Percentiles rank a stretch among this genome's conserved stretches.
Evolutionary conservation across 2,329 filamentous ascomycete species (phyloP).

Genomic region (Diaporthe nobilis): DNA sequence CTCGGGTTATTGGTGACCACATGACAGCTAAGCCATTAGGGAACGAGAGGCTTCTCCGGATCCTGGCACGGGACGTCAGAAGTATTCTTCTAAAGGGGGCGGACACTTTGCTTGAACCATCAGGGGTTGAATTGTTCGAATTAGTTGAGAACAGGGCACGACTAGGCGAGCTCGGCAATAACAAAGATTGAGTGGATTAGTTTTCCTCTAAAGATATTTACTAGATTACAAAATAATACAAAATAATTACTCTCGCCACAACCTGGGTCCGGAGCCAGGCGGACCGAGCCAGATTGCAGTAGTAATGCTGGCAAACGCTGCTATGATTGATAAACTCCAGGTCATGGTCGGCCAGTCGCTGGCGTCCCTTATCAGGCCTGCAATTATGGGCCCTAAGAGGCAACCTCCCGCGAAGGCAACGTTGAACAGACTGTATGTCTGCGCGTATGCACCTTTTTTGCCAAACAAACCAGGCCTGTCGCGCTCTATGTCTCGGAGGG

Average conservation of each 20-base stretch:
- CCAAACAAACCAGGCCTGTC: slow-evolving; percentile 12
- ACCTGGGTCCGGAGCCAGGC: not conserved
- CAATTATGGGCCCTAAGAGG: slow-evolving; percentile 1
- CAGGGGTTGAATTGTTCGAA: not conserved
- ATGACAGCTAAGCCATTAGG: too few relatives aligned
- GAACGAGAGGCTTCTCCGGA: too few relatives aligned
- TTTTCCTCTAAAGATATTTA: too few relatives aligned
- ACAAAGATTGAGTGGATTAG: too few relatives aligned
- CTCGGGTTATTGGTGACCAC: not conserved
- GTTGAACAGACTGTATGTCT: slow-evolving; percentile 9
- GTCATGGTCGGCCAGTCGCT: slow-evolving; percentile 19
- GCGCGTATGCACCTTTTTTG: slow-evolving; percentile 22
- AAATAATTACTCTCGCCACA: not conserved
- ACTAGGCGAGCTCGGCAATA: too few relatives aligned
- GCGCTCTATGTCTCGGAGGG: slow-evolving; percentile 21
- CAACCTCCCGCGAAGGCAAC: slow-evolving; percentile 11
- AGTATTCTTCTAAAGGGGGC: too few relatives aligned
- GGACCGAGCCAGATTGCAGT: slow-evolving; percentile 1
- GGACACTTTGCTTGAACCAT: too few relatives aligned
- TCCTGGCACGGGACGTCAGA: not conserved
- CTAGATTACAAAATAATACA: not conserved
- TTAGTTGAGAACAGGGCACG: rapidly evolving
- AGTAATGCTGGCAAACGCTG: slow-evolving; percentile 13
- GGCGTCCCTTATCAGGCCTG: slow-evolving; percentile 9
- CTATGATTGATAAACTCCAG: slow-evolving; percentile 24